Base-by-base conservation (phyloP, 306 rosid species). In the Senna siamea region DNA sequence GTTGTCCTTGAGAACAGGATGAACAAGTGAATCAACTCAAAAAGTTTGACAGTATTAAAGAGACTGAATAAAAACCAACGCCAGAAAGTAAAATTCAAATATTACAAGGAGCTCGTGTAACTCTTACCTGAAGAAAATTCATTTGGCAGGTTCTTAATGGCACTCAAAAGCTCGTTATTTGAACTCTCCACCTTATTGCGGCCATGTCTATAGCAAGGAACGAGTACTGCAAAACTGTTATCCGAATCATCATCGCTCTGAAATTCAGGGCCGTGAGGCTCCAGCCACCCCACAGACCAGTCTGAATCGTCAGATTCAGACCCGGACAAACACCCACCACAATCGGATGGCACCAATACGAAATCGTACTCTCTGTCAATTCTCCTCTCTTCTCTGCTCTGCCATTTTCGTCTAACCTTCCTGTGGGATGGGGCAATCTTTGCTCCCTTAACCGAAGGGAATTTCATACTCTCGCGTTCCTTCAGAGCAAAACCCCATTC, bases 281-380 rank as follows among this genome's bases (percentile, higher is more conserved):
- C 98, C 67, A 88, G 74, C 98, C 98, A 93, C 14, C 98, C 98
- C 61, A 93, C 88, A 41, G 96, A 88, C 89, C 90, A 88, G 53
- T 93, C 98, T 0, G 97, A 86, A 73, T 76, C 97, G 59, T 91
- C 98, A 64, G 97, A 87, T 63, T 37, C 40, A 26, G 93, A 74
- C 35, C 85, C 90, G 1, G 96, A 91, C 54, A 89, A 66, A 68
- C 86, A 83, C 28, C 62, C 77, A 41, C 76, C 96, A 71, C 89
- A 97, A 74, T 87, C 97, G 12, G 98, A 86, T 69, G 96, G 86
- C 22, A 93, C 98, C 85, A 93, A 47, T 26, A 91, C 97, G 65
- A 88, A 76, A 80, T 93, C 98, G 67, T 72, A 85, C 78, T 93
- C 98, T 80, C 80, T 80, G 44, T 88, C 96, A 72, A 87, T 62